Base-by-base conservation (phyloP, 805 yeast species). In the Starmerella sirachaensis region DNA sequence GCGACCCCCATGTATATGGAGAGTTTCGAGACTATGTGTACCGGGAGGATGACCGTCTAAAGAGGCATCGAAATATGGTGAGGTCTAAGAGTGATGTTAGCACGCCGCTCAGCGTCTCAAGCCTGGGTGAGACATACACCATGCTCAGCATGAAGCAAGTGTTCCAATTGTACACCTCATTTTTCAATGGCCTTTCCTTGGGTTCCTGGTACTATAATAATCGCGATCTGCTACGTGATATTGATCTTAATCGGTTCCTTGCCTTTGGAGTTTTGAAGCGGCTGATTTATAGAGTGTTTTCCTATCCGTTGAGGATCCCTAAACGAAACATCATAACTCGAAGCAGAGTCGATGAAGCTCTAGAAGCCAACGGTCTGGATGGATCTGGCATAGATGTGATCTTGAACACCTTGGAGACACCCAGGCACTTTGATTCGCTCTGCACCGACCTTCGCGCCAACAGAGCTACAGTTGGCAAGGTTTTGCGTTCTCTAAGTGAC, bases 11-110 rank as follows among this genome's bases (percentile, higher is more conserved):
- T 1, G 65, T 88, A 68, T 81, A 85, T 9, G 68, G 71, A 9
- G 93, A 85, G 49, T 88, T 97, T 55, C 93, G 82, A 54, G 72
- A 77, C 1, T 91, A 84, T 51, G 86, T 85, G 2, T 66, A 74
- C 32, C 35, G 35, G 21, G n/a, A n/a, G n/a, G n/a, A n/a, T n/a
- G n/a, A n/a, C n/a, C n/a, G n/a, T n/a, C n/a, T n/a, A n/a, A n/a
- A n/a, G n/a, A n/a, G n/a, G n/a, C n/a, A n/a, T n/a, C n/a, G n/a
- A n/a, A 27, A 22, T 10, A 16, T 19, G 30, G 19, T 6, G 6
- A 6, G 17, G 30, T 14, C 30, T 8, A 18, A n/a, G 6, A 16
- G 19, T 6, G 18, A 19, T 5, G 21, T 6, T 27, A 14, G 18
- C 35, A 19, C 31, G 32, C 27, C 35, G 22, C 35, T 32, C 17